These are phyloP conservation scores for Neocallimastix lanati DNA, from an alignment of 192 early-diverging fungal species.

Conservation along the genomic window DNA sequence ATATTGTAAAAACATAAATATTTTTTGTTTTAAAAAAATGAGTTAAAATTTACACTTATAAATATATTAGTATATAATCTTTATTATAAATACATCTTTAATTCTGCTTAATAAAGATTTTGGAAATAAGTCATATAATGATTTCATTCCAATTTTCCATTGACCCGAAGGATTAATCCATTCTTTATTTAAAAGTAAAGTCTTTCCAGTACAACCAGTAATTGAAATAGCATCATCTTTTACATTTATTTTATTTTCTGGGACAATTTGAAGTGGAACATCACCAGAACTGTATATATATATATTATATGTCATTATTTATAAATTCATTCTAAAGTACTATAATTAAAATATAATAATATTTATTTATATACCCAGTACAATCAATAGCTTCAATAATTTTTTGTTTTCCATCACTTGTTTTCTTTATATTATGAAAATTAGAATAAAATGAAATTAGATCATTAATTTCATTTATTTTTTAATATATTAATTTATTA, in stretches of 20 bases:
- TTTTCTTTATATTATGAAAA: slow-evolving; percentile 14
- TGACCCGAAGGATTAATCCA: slow-evolving; percentile 61
- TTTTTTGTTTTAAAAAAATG: no score
- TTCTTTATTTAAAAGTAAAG: slow-evolving; percentile 36
- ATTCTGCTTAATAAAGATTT: slow-evolving; percentile 21
- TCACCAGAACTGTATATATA: slow-evolving; percentile 18
- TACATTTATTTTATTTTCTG: slow-evolving; percentile 17
- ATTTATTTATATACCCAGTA: slow-evolving; percentile 45
- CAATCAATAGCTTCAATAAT: slow-evolving; percentile 88
- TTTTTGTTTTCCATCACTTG: slow-evolving; percentile 77
- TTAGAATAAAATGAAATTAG: no score
- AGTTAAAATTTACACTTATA: no score
- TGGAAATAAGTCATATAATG: slow-evolving; percentile 57
- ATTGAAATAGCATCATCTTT: slow-evolving; percentile 22
- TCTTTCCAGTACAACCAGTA: slow-evolving; percentile 54
- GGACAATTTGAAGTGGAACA: slow-evolving; percentile 34
- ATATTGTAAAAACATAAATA: no score
- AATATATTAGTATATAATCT: no score
- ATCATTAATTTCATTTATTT: no score
- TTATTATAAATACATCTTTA: slow-evolving; percentile 18
- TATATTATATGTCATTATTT: no score
- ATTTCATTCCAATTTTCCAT: slow-evolving; percentile 60
- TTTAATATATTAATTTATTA: background rate
- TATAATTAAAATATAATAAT: no score
- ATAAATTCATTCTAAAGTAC: no score